Conservation (phyloP, 1,284 basidiomycete genomes). For the Stygiomarasmius scandens region DNA sequence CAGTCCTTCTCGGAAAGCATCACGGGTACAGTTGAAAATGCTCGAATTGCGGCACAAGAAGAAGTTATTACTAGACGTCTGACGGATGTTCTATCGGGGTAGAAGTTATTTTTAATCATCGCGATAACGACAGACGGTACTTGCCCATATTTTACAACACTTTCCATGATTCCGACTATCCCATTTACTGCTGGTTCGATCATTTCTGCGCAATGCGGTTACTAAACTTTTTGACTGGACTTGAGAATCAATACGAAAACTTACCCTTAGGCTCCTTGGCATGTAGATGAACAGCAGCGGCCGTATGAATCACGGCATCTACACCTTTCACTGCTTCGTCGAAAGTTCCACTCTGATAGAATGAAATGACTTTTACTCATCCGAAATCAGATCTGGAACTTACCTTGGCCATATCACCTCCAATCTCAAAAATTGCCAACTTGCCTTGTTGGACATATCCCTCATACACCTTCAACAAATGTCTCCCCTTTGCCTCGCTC, state of each 20-base stretch:
- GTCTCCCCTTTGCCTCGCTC: conserved; percentile 44
- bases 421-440: conserved; percentile 43
- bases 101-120: too few species aligned
- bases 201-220: conserved; percentile 38
- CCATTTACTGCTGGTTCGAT: conserved; percentile 68
- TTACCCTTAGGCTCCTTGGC: conserved; percentile 42
- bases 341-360: conserved; percentile 54
- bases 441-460: conserved; percentile 36
- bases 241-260: conserved; percentile 1
- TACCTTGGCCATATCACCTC: conserved; percentile 43
- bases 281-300: conserved; percentile 46
- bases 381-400: conserved; percentile 5
- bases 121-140: conserved; percentile 19
- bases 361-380: too few species aligned
- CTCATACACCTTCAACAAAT: conserved; percentile 42
- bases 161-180: conserved; percentile 59
- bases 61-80: conserved; percentile 67
- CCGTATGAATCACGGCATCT: conserved; percentile 58
- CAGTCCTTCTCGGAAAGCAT: conserved; percentile 57
- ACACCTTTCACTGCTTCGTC: conserved; percentile 68
- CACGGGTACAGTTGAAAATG: conserved; percentile 19
- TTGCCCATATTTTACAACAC: conserved; percentile 53
- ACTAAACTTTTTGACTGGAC: neutral
- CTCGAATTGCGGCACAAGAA: conserved; percentile 36
- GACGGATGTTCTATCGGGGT: conserved; percentile 45